phyloP scores from a whole-genome alignment of 108 stramenopile species.

The Seminavis robusta region DNA sequence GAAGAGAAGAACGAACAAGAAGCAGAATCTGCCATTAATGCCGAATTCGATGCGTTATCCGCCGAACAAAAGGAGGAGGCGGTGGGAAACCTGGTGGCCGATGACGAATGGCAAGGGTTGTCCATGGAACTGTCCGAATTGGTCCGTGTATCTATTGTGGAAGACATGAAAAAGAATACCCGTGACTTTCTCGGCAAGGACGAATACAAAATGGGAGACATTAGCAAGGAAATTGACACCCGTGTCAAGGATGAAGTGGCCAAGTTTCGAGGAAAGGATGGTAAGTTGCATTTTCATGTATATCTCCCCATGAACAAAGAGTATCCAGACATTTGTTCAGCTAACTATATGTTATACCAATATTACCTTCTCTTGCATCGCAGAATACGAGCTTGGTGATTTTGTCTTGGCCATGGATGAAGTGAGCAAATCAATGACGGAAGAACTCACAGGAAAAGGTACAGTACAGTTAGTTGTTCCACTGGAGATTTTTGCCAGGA shows the following conservation, averaged over 20 bases:
- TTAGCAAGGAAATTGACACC: slow-evolving; percentile 72
- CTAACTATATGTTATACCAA: background rate
- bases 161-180: slow-evolving; percentile 79
- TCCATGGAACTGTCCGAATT: slow-evolving; percentile 80
- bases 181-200: slow-evolving; percentile 82
- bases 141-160: slow-evolving; percentile 63
- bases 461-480: background rate
- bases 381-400: slow-evolving; percentile 54
- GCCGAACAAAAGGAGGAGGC: slow-evolving; percentile 44
- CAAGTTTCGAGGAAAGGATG: slow-evolving; percentile 6
- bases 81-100: slow-evolving; percentile 73
- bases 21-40: too few relatives aligned
- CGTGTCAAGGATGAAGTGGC: slow-evolving; percentile 77
- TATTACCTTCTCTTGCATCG: background rate
- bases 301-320: background rate
- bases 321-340: background rate
- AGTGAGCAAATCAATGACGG: slow-evolving; percentile 40
- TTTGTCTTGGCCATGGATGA: slow-evolving; percentile 70
- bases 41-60: too few relatives aligned
- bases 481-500: background rate
- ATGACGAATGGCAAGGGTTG: slow-evolving; percentile 79
- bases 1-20: too few relatives aligned
- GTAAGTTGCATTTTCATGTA: background rate
- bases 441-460: slow-evolving; percentile 73
- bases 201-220: slow-evolving; percentile 57